Evolutionary conservation across 2,329 filamentous ascomycete species (phyloP).

Genomic region (Venturia effusa): DNA sequence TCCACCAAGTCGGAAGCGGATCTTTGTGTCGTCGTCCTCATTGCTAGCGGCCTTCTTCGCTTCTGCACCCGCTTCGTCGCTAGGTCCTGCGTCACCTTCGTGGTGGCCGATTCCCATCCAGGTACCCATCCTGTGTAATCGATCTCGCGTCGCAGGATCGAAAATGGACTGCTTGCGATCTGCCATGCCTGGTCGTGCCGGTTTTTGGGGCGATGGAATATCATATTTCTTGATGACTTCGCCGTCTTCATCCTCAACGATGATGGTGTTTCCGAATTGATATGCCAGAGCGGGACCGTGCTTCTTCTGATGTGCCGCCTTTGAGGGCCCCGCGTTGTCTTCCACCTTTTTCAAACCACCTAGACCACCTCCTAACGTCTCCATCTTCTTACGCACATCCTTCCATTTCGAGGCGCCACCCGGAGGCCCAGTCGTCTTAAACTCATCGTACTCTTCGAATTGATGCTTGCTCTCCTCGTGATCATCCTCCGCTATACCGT

Average conservation of each 20-base stretch:
- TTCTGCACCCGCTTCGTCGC: slow-evolving; percentile 12
- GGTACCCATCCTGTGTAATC: slow-evolving; percentile 41
- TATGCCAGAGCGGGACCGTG: slow-evolving; percentile 70
- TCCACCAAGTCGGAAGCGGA: slow-evolving; percentile 66
- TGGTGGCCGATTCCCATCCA: slow-evolving; percentile 35
- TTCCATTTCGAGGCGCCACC: slow-evolving; percentile 25
- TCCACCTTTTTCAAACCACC: slow-evolving; percentile 33
- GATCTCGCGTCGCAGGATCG: slow-evolving; percentile 30
- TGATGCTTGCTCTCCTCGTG: slow-evolving; percentile 31
- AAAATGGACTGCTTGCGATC: slow-evolving; percentile 18
- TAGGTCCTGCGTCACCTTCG: slow-evolving; percentile 16
- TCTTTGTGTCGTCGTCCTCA: slow-evolving; percentile 57
- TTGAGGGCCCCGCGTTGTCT: slow-evolving; percentile 22
- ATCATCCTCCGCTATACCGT: slow-evolving; percentile 35
- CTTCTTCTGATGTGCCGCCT: slow-evolving; percentile 23
- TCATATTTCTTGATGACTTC: slow-evolving; percentile 81
- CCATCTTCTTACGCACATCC: slow-evolving; percentile 32
- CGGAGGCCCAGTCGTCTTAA: slow-evolving; percentile 18
- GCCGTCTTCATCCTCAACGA: slow-evolving; percentile 77
- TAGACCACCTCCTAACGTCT: slow-evolving; percentile 27
- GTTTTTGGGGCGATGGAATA: slow-evolving; percentile 41
- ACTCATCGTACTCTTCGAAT: slow-evolving; percentile 16
- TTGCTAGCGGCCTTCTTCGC: slow-evolving; percentile 28
- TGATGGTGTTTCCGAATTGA: slow-evolving; percentile 80
- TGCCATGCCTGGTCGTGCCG: slow-evolving; percentile 22